phyloP scores from a whole-genome alignment of 139 green algal genomes.

The Chlamydomonas urium region DNA sequence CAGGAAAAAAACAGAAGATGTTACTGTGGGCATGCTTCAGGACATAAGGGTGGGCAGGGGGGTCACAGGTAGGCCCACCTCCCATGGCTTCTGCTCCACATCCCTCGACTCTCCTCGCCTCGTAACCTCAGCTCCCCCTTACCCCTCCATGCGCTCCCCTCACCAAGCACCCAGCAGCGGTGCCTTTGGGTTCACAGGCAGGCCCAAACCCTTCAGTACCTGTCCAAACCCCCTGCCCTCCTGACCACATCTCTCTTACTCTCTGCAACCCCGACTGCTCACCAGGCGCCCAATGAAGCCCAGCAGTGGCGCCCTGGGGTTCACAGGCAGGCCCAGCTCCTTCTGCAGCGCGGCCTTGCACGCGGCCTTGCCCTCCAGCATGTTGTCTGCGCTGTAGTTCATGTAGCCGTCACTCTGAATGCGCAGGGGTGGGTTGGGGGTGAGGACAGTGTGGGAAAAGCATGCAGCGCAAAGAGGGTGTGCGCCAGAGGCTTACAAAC shows the following conservation, averaged over 20 bases:
- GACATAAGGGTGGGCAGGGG: too few species aligned
- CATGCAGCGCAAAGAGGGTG: too few species aligned
- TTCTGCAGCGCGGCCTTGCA: constrained; percentile 69
- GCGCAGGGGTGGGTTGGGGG: not conserved
- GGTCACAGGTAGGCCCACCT: too few species aligned
- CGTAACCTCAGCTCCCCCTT: too few species aligned
- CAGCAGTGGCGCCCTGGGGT: constrained; percentile 76
- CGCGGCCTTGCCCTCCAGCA: constrained; percentile 64
- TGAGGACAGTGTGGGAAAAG: too few species aligned
- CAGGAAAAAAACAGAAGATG: too few species aligned
- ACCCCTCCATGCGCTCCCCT: too few species aligned
- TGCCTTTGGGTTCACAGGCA: constrained; percentile 78
- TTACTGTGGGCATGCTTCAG: too few species aligned
- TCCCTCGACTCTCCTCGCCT: too few species aligned
- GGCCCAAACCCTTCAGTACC: constrained; percentile 89
- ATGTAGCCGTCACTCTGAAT: constrained; percentile 71
- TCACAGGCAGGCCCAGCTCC: constrained; percentile 88
- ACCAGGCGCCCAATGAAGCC: constrained; percentile 82
- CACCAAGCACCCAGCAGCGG: too few species aligned
- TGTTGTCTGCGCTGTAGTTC: constrained; percentile 55
- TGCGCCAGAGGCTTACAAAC: too few species aligned
- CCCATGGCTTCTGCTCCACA: too few species aligned
- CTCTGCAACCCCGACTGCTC: not conserved
- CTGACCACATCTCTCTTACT: not conserved
- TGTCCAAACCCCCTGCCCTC: constrained; percentile 61